A percentile compares a stretch with the other conserved stretches of the same genome.
phyloP scores from a whole-genome alignment of 495 filamentous ascomycete species.

The Penicillium soppii region DNA sequence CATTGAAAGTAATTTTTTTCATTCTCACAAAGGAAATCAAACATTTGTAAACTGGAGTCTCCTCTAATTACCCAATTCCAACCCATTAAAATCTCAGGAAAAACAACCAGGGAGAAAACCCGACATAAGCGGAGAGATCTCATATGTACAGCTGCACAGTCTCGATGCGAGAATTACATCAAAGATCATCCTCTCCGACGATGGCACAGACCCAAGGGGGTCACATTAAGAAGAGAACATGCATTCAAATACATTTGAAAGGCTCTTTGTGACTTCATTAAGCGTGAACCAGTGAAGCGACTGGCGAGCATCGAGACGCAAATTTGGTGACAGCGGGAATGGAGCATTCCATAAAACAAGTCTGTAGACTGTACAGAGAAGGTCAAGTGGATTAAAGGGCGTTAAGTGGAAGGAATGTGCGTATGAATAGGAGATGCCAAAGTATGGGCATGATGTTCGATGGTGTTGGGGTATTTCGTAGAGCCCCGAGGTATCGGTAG shows the following conservation, averaged over 20 bases:
- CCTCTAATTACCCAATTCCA: conserved; percentile 20
- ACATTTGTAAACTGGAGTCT: conserved; percentile 34
- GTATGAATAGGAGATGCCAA: conserved; percentile 29
- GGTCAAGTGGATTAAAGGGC: conserved; percentile 39
- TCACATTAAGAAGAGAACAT: conserved; percentile 21
- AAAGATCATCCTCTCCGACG: conserved; percentile 8
- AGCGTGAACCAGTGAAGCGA: conserved; percentile 2
- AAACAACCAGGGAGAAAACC: conserved; percentile 18
- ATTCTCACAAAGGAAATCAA: conserved; percentile 30
- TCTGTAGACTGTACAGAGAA: conserved; percentile 39
- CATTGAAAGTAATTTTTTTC: conserved; percentile 9
- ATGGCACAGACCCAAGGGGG: conserved; percentile 9
- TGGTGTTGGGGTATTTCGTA: conserved; percentile 6
- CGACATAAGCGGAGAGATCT: conserved; percentile 12
- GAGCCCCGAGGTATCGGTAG: conserved; percentile 2
- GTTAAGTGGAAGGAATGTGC: conserved; percentile 26
- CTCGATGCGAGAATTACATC: conserved; percentile 16
- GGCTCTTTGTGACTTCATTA: conserved; percentile 6
- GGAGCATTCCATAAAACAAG: conserved; percentile 3
- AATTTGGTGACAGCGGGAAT: conserved; percentile 29
- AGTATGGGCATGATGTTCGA: conserved; percentile 5
- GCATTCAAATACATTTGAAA: conserved; percentile 19
- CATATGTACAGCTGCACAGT: conserved; percentile 44
- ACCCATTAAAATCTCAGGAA: conserved; percentile 27
- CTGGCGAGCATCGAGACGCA: conserved; percentile 25